phyloP scores from a whole-genome alignment of 176 grass and related monocot species.

The Raddia distichophylla region DNA sequence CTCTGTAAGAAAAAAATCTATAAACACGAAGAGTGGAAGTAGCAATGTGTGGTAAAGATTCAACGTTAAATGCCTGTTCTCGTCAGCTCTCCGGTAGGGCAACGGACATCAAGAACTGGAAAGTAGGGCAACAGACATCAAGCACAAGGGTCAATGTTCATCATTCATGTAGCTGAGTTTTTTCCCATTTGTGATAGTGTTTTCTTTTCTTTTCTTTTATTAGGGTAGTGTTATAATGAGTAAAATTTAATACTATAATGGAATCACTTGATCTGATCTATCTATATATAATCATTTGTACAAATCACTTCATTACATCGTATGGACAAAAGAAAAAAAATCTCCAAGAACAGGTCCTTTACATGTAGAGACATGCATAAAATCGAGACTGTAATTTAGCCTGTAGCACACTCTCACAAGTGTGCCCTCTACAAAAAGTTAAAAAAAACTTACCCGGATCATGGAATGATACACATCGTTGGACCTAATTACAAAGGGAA shows the following conservation, averaged over 20 bases:
- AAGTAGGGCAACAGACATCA: neutral
- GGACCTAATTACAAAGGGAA: conserved; percentile 18
- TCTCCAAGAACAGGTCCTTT: conserved; percentile 31
- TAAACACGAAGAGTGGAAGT: neutral
- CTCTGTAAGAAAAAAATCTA: too few species aligned
- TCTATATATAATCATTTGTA: conserved; percentile 39
- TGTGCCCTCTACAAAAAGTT: neutral
- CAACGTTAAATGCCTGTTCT: too few species aligned
- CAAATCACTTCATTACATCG: conserved; percentile 23
- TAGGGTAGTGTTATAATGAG: neutral
- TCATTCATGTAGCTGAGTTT: neutral
- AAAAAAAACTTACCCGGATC: neutral
- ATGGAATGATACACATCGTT: neutral
- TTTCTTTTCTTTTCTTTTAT: too few species aligned
- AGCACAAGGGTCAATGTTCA: neutral
- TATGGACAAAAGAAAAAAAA: conserved; percentile 17
- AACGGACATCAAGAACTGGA: neutral
- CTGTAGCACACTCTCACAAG: conserved; percentile 5
- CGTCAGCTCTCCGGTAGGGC: too few species aligned
- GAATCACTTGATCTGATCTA: neutral
- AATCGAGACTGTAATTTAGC: neutral
- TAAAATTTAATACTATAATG: conserved; percentile 1
- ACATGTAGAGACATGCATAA: conserved; percentile 33
- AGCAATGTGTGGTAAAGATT: too few species aligned
- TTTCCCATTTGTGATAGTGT: neutral